These are phyloP conservation scores for Raffaelea deltoideospora DNA, from an alignment of 2,329 filamentous ascomycete species.

Conservation along the genomic window DNA sequence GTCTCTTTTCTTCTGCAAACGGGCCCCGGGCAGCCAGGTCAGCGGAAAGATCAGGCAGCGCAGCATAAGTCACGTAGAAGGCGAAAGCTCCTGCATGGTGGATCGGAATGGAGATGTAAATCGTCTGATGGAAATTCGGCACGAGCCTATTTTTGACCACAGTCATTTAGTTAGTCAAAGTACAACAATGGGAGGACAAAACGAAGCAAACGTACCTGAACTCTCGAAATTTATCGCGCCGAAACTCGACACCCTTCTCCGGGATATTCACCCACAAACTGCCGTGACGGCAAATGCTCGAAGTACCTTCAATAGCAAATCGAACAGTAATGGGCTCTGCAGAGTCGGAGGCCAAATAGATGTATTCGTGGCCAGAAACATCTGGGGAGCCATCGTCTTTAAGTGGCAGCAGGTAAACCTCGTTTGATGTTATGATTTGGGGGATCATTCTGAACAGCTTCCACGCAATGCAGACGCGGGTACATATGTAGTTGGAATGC, in stretches of 20 bases:
- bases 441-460: too few species aligned
- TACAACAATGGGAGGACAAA: not conserved
- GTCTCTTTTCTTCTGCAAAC: constrained; percentile 37
- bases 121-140: constrained; percentile 83
- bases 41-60: constrained; percentile 63
- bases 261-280: constrained; percentile 97
- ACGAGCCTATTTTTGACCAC: constrained; percentile 53
- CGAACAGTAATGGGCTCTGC: constrained; percentile 64
- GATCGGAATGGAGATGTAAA: constrained; percentile 81
- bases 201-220: constrained; percentile 79
- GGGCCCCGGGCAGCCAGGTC: constrained; percentile 30
- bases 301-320: constrained; percentile 86
- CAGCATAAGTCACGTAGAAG: constrained; percentile 86
- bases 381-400: constrained; percentile 88
- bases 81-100: constrained; percentile 73
- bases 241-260: constrained; percentile 57
- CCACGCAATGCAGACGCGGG: too few species aligned
- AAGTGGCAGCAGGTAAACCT: constrained; percentile 78
- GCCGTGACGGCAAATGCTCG: constrained; percentile 86
- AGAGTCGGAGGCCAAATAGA: constrained; percentile 69
- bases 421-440: constrained; percentile 46
- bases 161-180: not conserved
- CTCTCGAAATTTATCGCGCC: constrained; percentile 65
- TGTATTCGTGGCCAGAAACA: constrained; percentile 66
- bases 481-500: too few species aligned